Percentiles rank a stretch among this genome's conserved stretches.
Conservation (phyloP, 371 early-diverging fungal genomes). For the Funneliformis caledonium region DNA sequence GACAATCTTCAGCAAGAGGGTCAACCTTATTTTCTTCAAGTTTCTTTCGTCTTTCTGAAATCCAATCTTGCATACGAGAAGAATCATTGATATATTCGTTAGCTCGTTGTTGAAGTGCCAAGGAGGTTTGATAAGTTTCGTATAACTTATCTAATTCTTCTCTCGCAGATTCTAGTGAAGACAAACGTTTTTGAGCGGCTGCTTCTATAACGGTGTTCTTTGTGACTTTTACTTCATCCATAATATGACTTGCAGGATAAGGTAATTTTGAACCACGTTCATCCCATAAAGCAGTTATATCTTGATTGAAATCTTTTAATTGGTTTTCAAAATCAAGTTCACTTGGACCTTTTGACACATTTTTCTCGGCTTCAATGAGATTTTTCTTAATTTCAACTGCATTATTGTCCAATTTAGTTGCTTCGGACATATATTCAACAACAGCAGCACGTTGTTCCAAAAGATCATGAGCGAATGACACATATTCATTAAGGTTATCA, state of each 20-base stretch:
- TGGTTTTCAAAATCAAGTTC: conserved; percentile 31
- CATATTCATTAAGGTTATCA: conserved; percentile 19
- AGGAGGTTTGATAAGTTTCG: conserved; percentile 25
- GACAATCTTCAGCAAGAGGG: conserved; percentile 4
- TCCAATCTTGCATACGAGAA: conserved; percentile 28
- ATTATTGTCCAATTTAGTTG: conserved; percentile 5
- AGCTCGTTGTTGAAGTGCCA: conserved; percentile 25
- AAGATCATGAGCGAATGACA: conserved; percentile 22
- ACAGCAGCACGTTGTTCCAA: conserved; percentile 27
- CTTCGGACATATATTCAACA: conserved; percentile 28
- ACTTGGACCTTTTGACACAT: conserved; percentile 25
- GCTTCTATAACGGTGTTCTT: conserved; percentile 11
- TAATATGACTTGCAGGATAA: conserved; percentile 22
- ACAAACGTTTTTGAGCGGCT: conserved; percentile 10
- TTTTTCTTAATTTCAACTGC: conserved; percentile 1
- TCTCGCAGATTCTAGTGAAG: not conserved
- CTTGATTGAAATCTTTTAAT: conserved; percentile 24
- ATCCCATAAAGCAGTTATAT: conserved; percentile 15
- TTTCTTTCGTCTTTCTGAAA: not conserved
- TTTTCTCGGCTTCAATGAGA: conserved; percentile 34
- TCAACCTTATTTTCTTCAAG: conserved; percentile 25
- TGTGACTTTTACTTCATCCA: conserved; percentile 29
- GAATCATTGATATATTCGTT: conserved; percentile 32
- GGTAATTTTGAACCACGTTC: conserved; percentile 26
- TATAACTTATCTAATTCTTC: conserved; percentile 22